Conservation (phyloP, 179 eudicot species). For the Patellifolia procumbens region DNA sequence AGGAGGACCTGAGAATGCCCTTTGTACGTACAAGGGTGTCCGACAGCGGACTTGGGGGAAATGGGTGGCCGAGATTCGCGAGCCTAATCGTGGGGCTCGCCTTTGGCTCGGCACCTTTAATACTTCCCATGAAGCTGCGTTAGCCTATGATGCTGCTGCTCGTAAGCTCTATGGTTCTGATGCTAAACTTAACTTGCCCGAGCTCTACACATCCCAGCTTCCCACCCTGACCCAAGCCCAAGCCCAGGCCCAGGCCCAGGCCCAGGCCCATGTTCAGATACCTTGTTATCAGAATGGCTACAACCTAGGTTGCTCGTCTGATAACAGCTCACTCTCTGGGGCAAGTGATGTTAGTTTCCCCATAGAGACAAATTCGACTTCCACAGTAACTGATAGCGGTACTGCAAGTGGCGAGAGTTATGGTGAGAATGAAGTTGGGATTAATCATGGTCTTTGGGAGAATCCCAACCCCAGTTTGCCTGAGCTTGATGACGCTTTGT, state of each 20-base stretch:
- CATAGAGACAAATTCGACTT: conserved; percentile 28
- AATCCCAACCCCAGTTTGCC: conserved; percentile 61
- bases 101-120: conserved; percentile 94
- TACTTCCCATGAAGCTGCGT: conserved; percentile 70
- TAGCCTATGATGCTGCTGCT: conserved; percentile 86
- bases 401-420: conserved; percentile 31
- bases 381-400: conserved; percentile 24
- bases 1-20: conserved; percentile 92
- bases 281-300: conserved; percentile 21
- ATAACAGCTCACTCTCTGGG: conserved; percentile 30
- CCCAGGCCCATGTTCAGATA: not conserved
- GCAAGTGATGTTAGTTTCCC: conserved; percentile 29
- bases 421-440: conserved; percentile 42
- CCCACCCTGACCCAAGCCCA: not conserved
- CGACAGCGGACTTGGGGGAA: conserved; percentile 98
- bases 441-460: conserved; percentile 47
- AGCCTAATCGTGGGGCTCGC: conserved; percentile 92
- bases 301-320: conserved; percentile 24
- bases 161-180: conserved; percentile 66
- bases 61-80: conserved; percentile 98
- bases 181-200: conserved; percentile 81
- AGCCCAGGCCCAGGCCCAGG: not conserved
- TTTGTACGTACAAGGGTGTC: conserved; percentile 85
- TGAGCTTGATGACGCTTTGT: conserved; percentile 61
- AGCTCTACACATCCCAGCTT: conserved; percentile 28